Evolutionary conservation across 1,284 basidiomycete species (phyloP).

Genomic region (Athelia sp.): DNA sequence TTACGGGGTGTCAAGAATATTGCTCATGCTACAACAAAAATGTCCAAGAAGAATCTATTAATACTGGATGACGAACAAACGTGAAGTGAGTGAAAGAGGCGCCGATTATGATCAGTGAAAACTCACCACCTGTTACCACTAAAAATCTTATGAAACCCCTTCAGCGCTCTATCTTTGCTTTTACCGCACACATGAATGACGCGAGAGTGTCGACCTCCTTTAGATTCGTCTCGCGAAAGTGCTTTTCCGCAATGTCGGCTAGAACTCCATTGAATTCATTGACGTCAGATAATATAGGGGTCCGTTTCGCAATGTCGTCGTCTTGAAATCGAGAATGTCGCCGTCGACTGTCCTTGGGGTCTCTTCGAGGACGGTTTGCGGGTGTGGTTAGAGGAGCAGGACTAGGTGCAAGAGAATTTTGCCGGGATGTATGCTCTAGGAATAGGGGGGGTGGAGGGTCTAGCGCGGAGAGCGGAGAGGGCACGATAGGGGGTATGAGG

Average conservation of each 20-base stretch:
- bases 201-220: slow-evolving; percentile 76
- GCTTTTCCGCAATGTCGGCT: slow-evolving; percentile 61
- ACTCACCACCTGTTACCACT: too few relatives aligned
- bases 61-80: too few relatives aligned
- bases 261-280: slow-evolving; percentile 60
- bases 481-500: slow-evolving; percentile 61
- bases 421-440: slow-evolving; percentile 45
- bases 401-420: slow-evolving; percentile 41
- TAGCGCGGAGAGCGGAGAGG: slow-evolving; percentile 57
- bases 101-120: too few relatives aligned
- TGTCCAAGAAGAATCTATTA: too few relatives aligned
- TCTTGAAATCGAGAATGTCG: slow-evolving; percentile 66
- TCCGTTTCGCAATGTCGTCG: slow-evolving; percentile 51
- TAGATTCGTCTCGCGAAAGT: slow-evolving; percentile 59
- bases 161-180: slow-evolving; percentile 42
- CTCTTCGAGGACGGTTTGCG: slow-evolving; percentile 64
- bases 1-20: too few relatives aligned
- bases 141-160: too few relatives aligned
- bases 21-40: too few relatives aligned
- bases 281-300: slow-evolving; percentile 63
- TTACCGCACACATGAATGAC: slow-evolving; percentile 70
- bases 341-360: slow-evolving; percentile 51
- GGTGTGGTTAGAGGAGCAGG: slow-evolving; percentile 42
- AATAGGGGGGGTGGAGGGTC: slow-evolving; percentile 65
- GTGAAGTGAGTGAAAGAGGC: too few relatives aligned